Percentiles rank a stretch among this genome's conserved stretches.
phyloP scores from a whole-genome alignment of 1,139 yeast species.

The Suhomyces bolitotheri region DNA sequence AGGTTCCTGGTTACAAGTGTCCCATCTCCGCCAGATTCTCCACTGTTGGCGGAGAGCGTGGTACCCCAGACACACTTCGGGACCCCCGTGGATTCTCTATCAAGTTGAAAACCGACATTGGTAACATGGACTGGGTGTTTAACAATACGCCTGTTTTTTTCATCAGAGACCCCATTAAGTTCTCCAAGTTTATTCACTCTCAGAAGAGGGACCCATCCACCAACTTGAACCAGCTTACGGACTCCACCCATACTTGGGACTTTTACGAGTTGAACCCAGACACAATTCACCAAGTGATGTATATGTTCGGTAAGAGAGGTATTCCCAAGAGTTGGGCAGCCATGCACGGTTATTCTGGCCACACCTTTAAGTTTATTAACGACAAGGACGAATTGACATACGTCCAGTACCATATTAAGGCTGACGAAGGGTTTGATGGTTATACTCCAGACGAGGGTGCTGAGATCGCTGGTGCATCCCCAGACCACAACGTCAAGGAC shows the following conservation, averaged over 20 bases:
- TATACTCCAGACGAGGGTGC: conserved; percentile 60
- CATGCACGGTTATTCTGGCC: conserved; percentile 75
- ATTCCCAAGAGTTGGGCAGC: conserved; percentile 65
- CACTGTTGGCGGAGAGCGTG: conserved; percentile 61
- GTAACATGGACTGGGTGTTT: conserved; percentile 62
- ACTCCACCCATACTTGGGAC: conserved; percentile 73
- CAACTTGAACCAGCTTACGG: conserved; percentile 58
- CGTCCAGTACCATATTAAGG: conserved; percentile 62
- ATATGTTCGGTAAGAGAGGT: conserved; percentile 66
- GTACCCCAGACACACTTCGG: conserved; percentile 57
- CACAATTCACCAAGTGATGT: conserved; percentile 62
- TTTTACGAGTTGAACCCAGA: conserved; percentile 61
- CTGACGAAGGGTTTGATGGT: conserved; percentile 61
- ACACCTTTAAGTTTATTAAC: conserved; percentile 68
- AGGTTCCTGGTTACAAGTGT: conserved; percentile 49
- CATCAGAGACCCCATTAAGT: conserved; percentile 59
- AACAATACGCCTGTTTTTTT: conserved; percentile 63
- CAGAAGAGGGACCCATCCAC: conserved; percentile 81
- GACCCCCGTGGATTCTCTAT: conserved; percentile 63
- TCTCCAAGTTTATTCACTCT: conserved; percentile 59
- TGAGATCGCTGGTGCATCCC: conserved; percentile 57
- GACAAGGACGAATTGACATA: conserved; percentile 65
- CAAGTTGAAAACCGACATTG: conserved; percentile 59
- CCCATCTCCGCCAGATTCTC: conserved; percentile 53
- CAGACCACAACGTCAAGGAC: conserved; percentile 66